These are phyloP conservation scores for Pyrenopolyporus hunteri DNA, from an alignment of 495 filamentous ascomycete genomes.

Conservation along the genomic window DNA sequence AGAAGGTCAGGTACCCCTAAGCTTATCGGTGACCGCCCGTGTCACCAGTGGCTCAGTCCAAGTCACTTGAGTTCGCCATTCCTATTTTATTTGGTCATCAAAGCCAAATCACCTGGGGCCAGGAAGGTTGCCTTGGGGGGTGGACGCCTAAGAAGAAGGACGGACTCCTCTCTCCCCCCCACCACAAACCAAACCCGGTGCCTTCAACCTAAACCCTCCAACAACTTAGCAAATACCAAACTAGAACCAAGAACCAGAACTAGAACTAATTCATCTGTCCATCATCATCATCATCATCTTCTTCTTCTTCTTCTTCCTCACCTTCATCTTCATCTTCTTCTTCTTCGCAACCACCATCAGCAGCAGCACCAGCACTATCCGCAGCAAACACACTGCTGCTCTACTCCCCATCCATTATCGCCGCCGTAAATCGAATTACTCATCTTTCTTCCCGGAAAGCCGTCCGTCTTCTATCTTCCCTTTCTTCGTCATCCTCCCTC, in stretches of 20 bases:
- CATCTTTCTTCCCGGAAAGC: constrained; percentile 6
- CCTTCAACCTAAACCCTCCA: constrained; percentile 24
- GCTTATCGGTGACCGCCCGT: constrained; percentile 22
- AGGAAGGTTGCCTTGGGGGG: constrained; percentile 11
- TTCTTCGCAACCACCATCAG: too few relatives aligned
- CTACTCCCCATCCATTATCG: constrained; percentile 9
- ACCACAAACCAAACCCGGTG: constrained; percentile 22
- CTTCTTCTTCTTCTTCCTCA: constrained; percentile 13
- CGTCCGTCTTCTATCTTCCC: constrained; percentile 10
- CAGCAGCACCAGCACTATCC: too few relatives aligned
- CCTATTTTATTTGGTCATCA: constrained; percentile 27
- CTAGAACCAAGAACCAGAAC: too few relatives aligned
- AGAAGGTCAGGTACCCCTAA: constrained; percentile 1
- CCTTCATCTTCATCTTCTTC: too few relatives aligned
- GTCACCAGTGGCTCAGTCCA: constrained; percentile 13
- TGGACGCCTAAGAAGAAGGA: too few relatives aligned
- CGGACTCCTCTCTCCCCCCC: constrained; percentile 13
- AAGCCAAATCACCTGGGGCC: constrained; percentile 27
- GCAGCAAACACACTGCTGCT: too few relatives aligned
- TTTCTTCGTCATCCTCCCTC: neutral
- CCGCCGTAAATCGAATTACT: neutral
- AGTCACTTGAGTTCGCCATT: constrained; percentile 5
- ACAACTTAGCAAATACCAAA: constrained; percentile 13
- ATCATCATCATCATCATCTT: constrained; percentile 10
- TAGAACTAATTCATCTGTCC: too few relatives aligned